phyloP scores from a whole-genome alignment of 192 early-diverging fungal genomes.

The Rhizoclosmatium globosum region DNA sequence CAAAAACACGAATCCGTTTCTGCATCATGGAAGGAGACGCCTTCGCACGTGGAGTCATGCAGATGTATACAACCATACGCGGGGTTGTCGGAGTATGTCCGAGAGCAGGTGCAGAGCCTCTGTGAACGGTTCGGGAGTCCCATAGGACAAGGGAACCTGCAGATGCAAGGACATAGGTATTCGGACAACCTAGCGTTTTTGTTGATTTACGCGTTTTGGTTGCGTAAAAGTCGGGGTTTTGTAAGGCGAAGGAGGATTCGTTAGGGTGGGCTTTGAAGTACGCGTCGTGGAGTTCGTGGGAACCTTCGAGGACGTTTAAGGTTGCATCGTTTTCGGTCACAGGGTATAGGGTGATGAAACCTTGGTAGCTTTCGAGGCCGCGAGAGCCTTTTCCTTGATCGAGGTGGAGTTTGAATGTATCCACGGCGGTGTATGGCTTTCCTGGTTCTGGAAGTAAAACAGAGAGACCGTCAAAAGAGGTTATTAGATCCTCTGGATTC shows the following conservation, averaged over 20 bases:
- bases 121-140: slow-evolving; percentile 35
- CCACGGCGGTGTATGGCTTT: neutral
- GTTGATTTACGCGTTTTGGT: neutral
- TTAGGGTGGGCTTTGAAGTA: slow-evolving; percentile 11
- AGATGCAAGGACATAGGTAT: neutral
- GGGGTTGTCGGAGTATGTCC: neutral
- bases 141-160: slow-evolving; percentile 30
- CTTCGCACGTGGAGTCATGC: slow-evolving; percentile 32
- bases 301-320: slow-evolving; percentile 18
- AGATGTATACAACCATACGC: slow-evolving; percentile 33
- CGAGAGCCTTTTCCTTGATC: neutral
- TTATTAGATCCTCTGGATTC: slow-evolving; percentile 25
- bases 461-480: slow-evolving; percentile 13
- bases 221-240: slow-evolving; percentile 14
- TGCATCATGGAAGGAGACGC: slow-evolving; percentile 8
- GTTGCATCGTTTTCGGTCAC: slow-evolving; percentile 1
- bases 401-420: slow-evolving; percentile 17
- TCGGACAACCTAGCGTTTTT: neutral
- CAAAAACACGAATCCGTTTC: slow-evolving; percentile 8
- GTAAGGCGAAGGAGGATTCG: neutral
- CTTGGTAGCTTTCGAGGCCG: slow-evolving; percentile 23
- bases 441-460: slow-evolving; percentile 5
- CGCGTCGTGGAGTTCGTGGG: slow-evolving; percentile 18
- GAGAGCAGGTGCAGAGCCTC: slow-evolving; percentile 4
- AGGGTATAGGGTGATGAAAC: slow-evolving; percentile 19